Conservation (phyloP, 495 filamentous ascomycete species). For the Bacidia gigantensis region DNA sequence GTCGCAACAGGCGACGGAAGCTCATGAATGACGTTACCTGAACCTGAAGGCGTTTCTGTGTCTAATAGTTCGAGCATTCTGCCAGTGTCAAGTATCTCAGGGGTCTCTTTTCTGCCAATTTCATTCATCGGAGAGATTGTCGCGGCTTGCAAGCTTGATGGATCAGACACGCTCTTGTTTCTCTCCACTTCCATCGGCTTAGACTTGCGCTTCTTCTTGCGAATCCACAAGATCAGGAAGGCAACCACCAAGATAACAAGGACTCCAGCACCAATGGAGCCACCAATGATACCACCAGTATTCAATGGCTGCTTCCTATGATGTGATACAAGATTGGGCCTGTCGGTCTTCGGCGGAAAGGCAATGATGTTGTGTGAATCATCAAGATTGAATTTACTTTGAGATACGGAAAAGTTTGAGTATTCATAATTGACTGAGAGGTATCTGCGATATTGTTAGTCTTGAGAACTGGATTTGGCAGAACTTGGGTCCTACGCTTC, state of each 20-base stretch:
- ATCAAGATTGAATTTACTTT: not conserved
- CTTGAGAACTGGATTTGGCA: not conserved
- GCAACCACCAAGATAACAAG: not conserved
- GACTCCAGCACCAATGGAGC: not conserved
- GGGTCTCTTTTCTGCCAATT: not conserved
- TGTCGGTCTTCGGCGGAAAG: not conserved
- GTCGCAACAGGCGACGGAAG: not conserved
- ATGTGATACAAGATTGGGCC: not conserved
- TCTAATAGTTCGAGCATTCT: conserved; percentile 5
- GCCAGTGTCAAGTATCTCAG: conserved; percentile 6
- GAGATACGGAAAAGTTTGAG: not conserved
- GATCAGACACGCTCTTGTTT: not conserved
- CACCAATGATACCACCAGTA: not conserved
- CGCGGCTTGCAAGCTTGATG: not conserved
- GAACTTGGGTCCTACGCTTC: conserved; percentile 25
- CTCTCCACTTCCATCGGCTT: not conserved
- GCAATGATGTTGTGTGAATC: not conserved
- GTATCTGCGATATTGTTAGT: not conserved
- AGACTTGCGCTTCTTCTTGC: not conserved
- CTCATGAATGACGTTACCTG: conserved; percentile 7
- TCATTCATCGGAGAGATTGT: not conserved
- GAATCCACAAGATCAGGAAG: not conserved
- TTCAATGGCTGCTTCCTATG: not conserved
- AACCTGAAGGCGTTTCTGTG: conserved; percentile 3
- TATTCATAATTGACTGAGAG: not conserved